Evolutionary conservation across 208 protist genomes (phyloP), one percentile per base, ranked within the genome.

Genomic region (Acanthamoeba royreba): DNA sequence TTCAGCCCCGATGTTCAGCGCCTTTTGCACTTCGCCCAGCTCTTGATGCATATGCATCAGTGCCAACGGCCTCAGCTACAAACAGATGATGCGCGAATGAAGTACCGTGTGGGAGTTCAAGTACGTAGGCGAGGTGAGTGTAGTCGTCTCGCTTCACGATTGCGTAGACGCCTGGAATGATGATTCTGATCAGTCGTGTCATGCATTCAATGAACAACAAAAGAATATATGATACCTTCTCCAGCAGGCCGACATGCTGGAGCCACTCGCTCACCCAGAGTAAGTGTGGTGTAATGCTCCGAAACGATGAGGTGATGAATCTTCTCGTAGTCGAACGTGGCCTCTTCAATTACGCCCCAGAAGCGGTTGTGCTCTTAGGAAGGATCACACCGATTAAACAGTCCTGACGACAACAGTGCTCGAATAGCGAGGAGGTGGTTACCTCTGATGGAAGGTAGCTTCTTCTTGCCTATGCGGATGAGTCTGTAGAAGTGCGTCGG

Each of bases 251-350:
- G 28, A 28, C 72, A 83, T 38, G 72, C 7, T n/a, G 72, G 72
- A 31, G 72, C 5, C 7, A 83, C 43, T 0, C 72, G 38, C 43
- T 83, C 72, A 9, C 72, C 72, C 4, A 83, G 72, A 2, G 72
- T 83, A 2, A 83, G 42, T 5, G 72, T 83, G 8, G 72, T 83
- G 72, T 83, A 83, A 45, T 83, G 72, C 72, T 83, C 72, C 4
- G 72, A 83, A 9, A 83, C 72, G 19, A 83, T 83, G 43, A 83
- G 72, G 25, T 83, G 72, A 45, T 83, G 72, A 22, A 83, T 83
- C 42, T 83, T 83, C 42, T 46, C 72, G 43, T 83, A 83, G 72
- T 83, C 72, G n/a, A 42, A 31, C 0, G 72, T 83, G n/a, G 72
- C 72, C 72, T 83, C 72, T 53, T 83, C 72, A 17, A 83, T 83